Conservation (phyloP, 2,329 filamentous ascomycete species). For the Xylaria hypoxylon region DNA sequence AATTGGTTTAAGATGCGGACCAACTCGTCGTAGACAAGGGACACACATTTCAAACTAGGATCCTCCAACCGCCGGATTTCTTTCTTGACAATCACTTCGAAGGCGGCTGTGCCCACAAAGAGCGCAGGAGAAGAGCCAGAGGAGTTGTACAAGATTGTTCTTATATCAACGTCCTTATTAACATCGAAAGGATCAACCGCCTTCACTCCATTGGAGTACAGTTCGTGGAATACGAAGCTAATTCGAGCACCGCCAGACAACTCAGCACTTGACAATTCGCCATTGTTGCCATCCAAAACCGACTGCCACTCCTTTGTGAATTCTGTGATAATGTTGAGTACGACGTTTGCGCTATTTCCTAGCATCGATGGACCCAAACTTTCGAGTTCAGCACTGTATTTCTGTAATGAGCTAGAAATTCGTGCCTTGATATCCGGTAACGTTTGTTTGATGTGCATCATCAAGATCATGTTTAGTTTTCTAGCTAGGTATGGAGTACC, state of each 20-base stretch:
- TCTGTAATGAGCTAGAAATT: constrained; percentile 92
- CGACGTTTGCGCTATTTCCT: constrained; percentile 94
- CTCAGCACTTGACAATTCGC: constrained; percentile 92
- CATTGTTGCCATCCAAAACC: constrained; percentile 95
- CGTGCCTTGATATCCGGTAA: constrained; percentile 98
- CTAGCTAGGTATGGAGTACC: constrained; percentile 96
- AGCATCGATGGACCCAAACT: constrained; percentile 93
- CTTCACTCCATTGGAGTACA: constrained; percentile 97
- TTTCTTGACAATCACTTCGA: constrained; percentile 98
- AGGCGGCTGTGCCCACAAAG: constrained; percentile 97
- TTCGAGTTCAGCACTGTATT: constrained; percentile 85
- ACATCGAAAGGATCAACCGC: constrained; percentile 97
- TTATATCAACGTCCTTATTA: constrained; percentile 97
- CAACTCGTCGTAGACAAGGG: constrained; percentile 95
- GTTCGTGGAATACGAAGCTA: constrained; percentile 98
- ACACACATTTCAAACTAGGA: constrained; percentile 96
- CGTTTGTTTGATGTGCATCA: constrained; percentile 99
- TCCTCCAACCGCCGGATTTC: constrained; percentile 98
- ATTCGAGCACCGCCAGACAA: constrained; percentile 97
- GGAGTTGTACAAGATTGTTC: constrained; percentile 97
- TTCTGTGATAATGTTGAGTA: constrained; percentile 98
- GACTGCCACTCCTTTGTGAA: constrained; percentile 98
- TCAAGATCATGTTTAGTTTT: constrained; percentile 97
- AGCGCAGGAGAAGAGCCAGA: constrained; percentile 97
- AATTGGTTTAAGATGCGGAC: constrained; percentile 94